A percentile compares a stretch with the other conserved stretches of the same genome.
These are phyloP conservation scores for Penicillium crustosum DNA, from an alignment of 2,329 filamentous ascomycete genomes.

Conservation along the genomic window DNA sequence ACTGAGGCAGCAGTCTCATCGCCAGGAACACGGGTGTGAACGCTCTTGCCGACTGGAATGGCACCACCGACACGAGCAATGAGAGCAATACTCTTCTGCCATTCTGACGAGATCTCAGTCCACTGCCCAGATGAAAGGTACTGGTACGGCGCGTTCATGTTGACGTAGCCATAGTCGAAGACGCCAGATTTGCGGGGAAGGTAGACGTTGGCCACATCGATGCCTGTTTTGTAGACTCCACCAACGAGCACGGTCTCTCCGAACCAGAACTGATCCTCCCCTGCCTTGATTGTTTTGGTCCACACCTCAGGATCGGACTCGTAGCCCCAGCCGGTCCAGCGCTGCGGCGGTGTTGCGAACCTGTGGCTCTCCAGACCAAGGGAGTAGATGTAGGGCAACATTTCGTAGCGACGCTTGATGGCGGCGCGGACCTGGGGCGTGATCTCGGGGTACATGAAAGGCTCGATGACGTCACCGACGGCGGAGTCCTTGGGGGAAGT, in stretches of 20 bases:
- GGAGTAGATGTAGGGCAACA: slow-evolving; percentile 71
- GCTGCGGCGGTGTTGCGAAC: slow-evolving; percentile 62
- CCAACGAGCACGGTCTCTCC: slow-evolving; percentile 66
- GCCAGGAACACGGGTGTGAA: slow-evolving; percentile 54
- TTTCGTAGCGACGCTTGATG: slow-evolving; percentile 69
- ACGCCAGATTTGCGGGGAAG: slow-evolving; percentile 52
- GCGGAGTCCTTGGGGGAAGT: slow-evolving; percentile 64
- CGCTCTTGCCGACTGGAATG: slow-evolving; percentile 53
- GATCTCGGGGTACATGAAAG: slow-evolving; percentile 73
- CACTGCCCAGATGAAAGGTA: slow-evolving; percentile 57
- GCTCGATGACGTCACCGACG: slow-evolving; percentile 72
- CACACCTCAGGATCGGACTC: slow-evolving; percentile 67
- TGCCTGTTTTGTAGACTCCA: slow-evolving; percentile 65
- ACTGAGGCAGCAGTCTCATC: slow-evolving; percentile 50
- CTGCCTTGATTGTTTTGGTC: slow-evolving; percentile 59
- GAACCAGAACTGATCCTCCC: slow-evolving; percentile 72
- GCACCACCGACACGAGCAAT: slow-evolving; percentile 57
- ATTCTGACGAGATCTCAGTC: slow-evolving; percentile 52
- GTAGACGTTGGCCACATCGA: slow-evolving; percentile 58
- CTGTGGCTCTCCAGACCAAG: slow-evolving; percentile 62
- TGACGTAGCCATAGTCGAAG: slow-evolving; percentile 59
- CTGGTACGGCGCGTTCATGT: slow-evolving; percentile 62
- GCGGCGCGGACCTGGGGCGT: slow-evolving; percentile 62
- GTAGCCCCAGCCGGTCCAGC: slow-evolving; percentile 74
- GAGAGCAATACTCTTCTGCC: slow-evolving; percentile 56